phyloP scores from a whole-genome alignment of 805 yeast genomes.

The Saccharomyces eubayanus region DNA sequence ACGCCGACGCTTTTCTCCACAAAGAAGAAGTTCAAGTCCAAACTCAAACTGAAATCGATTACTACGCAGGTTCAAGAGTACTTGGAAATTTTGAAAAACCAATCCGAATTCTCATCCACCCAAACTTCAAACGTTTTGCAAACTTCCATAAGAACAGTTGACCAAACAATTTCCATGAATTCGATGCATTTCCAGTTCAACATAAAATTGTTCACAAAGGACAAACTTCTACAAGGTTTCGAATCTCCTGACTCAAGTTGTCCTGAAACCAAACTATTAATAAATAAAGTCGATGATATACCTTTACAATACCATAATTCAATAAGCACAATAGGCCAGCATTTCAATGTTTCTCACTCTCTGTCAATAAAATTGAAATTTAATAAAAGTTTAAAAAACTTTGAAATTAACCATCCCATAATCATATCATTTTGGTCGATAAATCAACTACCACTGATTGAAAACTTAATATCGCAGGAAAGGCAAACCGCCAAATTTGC shows the following conservation, averaged over 20 bases:
- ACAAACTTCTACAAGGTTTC: slow-evolving; percentile 23
- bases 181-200: slow-evolving; percentile 22
- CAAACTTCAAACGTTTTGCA: slow-evolving; percentile 28
- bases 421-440: slow-evolving; percentile 48
- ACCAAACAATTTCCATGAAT: slow-evolving; percentile 24
- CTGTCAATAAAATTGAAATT: slow-evolving; percentile 42
- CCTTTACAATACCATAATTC: slow-evolving; percentile 39
- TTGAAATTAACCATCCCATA: slow-evolving; percentile 43
- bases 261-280: slow-evolving; percentile 23
- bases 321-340: slow-evolving; percentile 37
- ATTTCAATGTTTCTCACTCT: slow-evolving; percentile 47
- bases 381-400: slow-evolving; percentile 38
- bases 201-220: slow-evolving; percentile 22
- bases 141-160: slow-evolving; percentile 20
- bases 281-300: slow-evolving; percentile 23
- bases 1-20: slow-evolving; percentile 1
- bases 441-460: slow-evolving; percentile 39
- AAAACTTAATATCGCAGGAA: slow-evolving; percentile 47
- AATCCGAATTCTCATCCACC: slow-evolving; percentile 29
- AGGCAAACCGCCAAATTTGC: slow-evolving; percentile 38
- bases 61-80: slow-evolving; percentile 45
- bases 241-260: slow-evolving; percentile 22
- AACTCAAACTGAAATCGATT: slow-evolving; percentile 37
- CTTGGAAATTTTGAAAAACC: slow-evolving; percentile 39
- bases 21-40: slow-evolving; percentile 18